These are phyloP conservation scores for Boletus rufocinnamomeus DNA, from an alignment of 768 basidiomycete genomes.

Conservation along the genomic window DNA sequence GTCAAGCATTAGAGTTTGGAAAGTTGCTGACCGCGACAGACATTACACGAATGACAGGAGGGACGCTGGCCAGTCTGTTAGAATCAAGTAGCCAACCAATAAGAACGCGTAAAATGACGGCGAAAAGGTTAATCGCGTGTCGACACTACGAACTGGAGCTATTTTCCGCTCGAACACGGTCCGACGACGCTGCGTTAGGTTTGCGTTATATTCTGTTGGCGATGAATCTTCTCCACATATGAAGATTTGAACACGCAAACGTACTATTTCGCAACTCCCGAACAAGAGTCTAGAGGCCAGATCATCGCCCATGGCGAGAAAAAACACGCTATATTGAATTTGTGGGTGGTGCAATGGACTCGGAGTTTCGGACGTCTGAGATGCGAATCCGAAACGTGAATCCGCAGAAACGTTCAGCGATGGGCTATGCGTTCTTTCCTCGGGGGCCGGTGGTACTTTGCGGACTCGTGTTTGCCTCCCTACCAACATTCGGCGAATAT, in stretches of 20 bases:
- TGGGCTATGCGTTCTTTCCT: not conserved
- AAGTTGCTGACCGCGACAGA: not conserved
- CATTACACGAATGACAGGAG: not conserved
- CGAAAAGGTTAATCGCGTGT: not conserved
- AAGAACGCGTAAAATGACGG: not conserved
- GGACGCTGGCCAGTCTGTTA: not conserved
- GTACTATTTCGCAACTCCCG: not conserved
- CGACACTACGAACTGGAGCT: not conserved
- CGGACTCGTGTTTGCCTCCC: no score
- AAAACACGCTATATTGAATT: not conserved
- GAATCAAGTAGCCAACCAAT: constrained; percentile 1
- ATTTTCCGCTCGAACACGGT: constrained; percentile 5
- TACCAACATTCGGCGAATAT: not conserved
- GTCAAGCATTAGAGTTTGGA: not conserved
- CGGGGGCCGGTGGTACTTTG: not conserved
- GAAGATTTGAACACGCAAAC: not conserved
- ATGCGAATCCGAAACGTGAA: not conserved
- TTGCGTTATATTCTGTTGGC: not conserved
- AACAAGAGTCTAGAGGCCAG: not conserved
- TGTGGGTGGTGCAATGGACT: not conserved
- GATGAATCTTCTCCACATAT: not conserved
- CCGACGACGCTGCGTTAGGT: not conserved
- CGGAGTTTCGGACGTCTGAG: not conserved
- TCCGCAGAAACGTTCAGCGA: not conserved
- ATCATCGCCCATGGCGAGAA: not conserved